phyloP scores from a whole-genome alignment of 495 filamentous ascomycete genomes.

The Trichoderma erinaceum region DNA sequence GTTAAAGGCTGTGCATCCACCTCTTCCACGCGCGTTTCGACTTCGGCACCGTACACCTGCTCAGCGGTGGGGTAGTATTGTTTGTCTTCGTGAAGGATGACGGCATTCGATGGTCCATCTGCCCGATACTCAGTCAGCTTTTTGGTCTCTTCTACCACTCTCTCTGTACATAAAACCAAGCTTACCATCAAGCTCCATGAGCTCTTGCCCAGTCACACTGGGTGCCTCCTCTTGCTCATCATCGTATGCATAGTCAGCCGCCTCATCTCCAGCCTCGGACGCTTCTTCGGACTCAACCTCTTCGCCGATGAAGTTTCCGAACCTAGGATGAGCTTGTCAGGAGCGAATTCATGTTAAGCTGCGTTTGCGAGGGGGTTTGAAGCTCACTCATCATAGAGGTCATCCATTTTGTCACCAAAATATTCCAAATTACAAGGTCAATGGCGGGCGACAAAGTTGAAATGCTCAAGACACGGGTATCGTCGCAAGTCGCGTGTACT shows the following conservation, averaged over 20 bases:
- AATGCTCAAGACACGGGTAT: conserved; percentile 11
- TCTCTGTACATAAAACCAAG: background rate
- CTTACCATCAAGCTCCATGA: conserved; percentile 90
- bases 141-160: conserved; percentile 7
- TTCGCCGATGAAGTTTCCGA: conserved; percentile 95
- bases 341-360: background rate
- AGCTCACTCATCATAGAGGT: conserved; percentile 75
- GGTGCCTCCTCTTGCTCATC: conserved; percentile 61
- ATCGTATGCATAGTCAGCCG: conserved; percentile 74
- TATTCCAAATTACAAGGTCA: conserved; percentile 6
- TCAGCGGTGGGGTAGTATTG: conserved; percentile 97
- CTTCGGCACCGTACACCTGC: conserved; percentile 87
- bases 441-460: conserved; percentile 10
- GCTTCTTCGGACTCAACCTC: conserved; percentile 79
- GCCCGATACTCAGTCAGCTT: conserved; percentile 27
- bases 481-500: conserved; percentile 10
- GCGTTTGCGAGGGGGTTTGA: background rate
- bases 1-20: conserved; percentile 91
- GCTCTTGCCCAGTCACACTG: conserved; percentile 63
- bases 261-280: conserved; percentile 62
- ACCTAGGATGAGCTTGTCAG: conserved; percentile 49
- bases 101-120: conserved; percentile 93
- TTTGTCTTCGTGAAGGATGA: conserved; percentile 96
- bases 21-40: conserved; percentile 94
- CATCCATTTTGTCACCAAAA: conserved; percentile 54